A percentile compares a stretch with the other conserved stretches of the same genome.
These are phyloP conservation scores for Flaveria sonorensis DNA, from an alignment of 129 eudicot genomes.

Conservation along the genomic window DNA sequence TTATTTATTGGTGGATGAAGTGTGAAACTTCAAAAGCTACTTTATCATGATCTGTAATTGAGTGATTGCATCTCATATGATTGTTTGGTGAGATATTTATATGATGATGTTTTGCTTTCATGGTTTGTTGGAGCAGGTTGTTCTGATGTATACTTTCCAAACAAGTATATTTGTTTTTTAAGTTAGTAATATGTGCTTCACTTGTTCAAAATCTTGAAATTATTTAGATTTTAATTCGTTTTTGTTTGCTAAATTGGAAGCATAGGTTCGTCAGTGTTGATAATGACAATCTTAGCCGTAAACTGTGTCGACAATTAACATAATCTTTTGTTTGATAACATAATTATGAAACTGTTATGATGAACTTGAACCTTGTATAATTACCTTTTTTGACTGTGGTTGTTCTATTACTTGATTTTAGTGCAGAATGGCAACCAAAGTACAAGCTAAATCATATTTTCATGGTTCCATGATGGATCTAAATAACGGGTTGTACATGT, in stretches of 20 bases:
- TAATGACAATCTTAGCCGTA: background rate
- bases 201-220: background rate
- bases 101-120: slow-evolving; percentile 21
- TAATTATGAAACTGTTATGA: background rate
- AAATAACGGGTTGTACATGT: slow-evolving; percentile 44
- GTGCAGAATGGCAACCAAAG: slow-evolving; percentile 68
- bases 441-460: slow-evolving; percentile 55
- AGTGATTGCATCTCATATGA: slow-evolving; percentile 13
- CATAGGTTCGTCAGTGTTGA: background rate
- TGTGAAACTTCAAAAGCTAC: slow-evolving; percentile 32
- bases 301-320: background rate
- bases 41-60: slow-evolving; percentile 23
- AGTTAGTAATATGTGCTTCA: slow-evolving; percentile 1
- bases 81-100: slow-evolving; percentile 35
- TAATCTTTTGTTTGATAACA: background rate
- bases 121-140: slow-evolving; percentile 7
- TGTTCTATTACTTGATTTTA: slow-evolving; percentile 11
- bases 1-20: slow-evolving; percentile 32
- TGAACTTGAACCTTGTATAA: background rate
- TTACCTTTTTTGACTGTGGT: background rate
- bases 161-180: background rate
- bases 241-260: background rate
- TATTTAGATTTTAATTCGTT: background rate
- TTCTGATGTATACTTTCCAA: background rate
- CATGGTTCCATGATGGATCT: slow-evolving; percentile 51